Evolutionary conservation across 768 basidiomycete species (phyloP).

Genomic region (Heimioporus sp.): DNA sequence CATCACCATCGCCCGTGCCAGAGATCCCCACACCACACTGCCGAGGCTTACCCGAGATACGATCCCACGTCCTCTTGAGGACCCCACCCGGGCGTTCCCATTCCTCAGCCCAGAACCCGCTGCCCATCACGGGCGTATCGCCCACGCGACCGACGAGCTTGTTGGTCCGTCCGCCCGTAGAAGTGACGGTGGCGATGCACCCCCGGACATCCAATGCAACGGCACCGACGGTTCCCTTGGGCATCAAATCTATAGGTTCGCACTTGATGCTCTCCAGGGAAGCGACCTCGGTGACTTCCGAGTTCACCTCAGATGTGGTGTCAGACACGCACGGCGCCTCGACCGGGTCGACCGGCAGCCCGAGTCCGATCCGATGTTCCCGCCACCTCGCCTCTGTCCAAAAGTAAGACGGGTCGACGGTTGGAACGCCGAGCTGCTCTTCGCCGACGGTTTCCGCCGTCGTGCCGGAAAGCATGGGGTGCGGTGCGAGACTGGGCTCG

Average conservation of each 20-base stretch:
- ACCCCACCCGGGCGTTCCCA: slow-evolving; percentile 46
- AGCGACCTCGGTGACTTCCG: slow-evolving; percentile 11
- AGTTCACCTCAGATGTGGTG: neutral
- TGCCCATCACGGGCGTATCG: slow-evolving; percentile 76
- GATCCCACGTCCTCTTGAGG: slow-evolving; percentile 39
- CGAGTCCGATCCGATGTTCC: slow-evolving; percentile 72
- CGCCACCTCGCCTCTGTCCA: slow-evolving; percentile 74
- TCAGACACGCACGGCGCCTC: slow-evolving; percentile 13
- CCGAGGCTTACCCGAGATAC: slow-evolving; percentile 32
- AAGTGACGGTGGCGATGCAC: slow-evolving; percentile 73
- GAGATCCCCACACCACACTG: slow-evolving; percentile 65
- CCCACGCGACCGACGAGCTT: slow-evolving; percentile 80
- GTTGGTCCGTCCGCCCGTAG: slow-evolving; percentile 81
- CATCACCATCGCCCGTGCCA: slow-evolving; percentile 85
- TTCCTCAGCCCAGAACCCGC: slow-evolving; percentile 84
- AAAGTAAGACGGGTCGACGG: slow-evolving; percentile 77
- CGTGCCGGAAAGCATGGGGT: slow-evolving; percentile 67
- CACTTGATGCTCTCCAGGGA: slow-evolving; percentile 11
- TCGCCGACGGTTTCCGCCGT: slow-evolving; percentile 62
- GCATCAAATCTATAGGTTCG: slow-evolving; percentile 51
- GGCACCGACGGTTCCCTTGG: slow-evolving; percentile 82
- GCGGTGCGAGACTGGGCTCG: slow-evolving; percentile 54
- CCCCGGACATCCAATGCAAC: slow-evolving; percentile 75
- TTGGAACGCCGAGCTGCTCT: slow-evolving; percentile 45
- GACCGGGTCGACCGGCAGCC: slow-evolving; percentile 65